Percentiles rank a stretch among this genome's conserved stretches.
These are phyloP conservation scores for Omphalotus olearius DNA, from an alignment of 1,284 basidiomycete species.

Conservation along the genomic window DNA sequence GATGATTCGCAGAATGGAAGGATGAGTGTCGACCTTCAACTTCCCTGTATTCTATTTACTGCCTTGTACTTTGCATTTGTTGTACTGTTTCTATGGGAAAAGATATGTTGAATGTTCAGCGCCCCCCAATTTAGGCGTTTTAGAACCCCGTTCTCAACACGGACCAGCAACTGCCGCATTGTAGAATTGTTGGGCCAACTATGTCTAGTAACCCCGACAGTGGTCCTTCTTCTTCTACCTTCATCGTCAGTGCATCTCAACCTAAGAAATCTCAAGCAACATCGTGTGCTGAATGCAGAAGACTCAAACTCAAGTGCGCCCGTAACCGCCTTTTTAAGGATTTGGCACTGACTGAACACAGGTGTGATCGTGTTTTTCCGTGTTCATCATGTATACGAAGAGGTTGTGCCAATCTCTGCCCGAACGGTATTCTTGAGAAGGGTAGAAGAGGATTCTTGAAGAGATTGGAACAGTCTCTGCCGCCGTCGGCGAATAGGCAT, in stretches of 20 bases:
- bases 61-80: neutral
- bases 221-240: too few species aligned
- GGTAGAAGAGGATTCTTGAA: slow-evolving; percentile 23
- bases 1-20: slow-evolving; percentile 63
- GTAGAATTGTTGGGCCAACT: too few species aligned
- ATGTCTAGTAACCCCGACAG: too few species aligned
- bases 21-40: slow-evolving; percentile 27
- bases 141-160: too few species aligned
- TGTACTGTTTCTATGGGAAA: too few species aligned
- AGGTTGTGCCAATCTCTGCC: slow-evolving; percentile 23
- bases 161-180: too few species aligned
- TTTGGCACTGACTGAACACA: neutral
- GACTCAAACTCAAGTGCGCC: slow-evolving; percentile 19
- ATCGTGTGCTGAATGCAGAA: slow-evolving; percentile 21
- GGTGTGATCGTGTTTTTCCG: slow-evolving; percentile 22
- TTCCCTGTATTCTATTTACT: neutral
- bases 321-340: neutral
- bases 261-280: slow-evolving; percentile 20
- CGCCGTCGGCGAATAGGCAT: slow-evolving; percentile 8
- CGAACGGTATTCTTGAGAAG: slow-evolving; percentile 22
- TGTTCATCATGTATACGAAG: slow-evolving; percentile 22
- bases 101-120: too few species aligned
- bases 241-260: too few species aligned
- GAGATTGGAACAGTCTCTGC: slow-evolving; percentile 22
- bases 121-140: too few species aligned